These are phyloP conservation scores for Neospermospora avenae DNA, from an alignment of 2,329 filamentous ascomycete genomes.

Conservation along the genomic window DNA sequence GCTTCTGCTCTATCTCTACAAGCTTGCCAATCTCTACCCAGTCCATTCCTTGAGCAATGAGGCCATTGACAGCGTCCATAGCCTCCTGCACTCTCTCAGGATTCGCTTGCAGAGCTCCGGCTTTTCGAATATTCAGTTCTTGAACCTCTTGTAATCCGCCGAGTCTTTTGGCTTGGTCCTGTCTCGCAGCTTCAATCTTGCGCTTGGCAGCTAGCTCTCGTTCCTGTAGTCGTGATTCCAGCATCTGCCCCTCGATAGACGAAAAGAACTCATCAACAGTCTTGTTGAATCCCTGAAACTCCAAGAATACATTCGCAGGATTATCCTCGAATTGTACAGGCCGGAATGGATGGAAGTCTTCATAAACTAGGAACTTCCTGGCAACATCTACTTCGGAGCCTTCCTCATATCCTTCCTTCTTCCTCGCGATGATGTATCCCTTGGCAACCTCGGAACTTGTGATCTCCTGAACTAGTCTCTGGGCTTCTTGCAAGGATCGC, in stretches of 20 bases:
- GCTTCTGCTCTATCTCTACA: constrained; percentile 80
- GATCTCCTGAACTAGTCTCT: constrained; percentile 65
- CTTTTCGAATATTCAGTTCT: constrained; percentile 80
- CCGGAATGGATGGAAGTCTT: constrained; percentile 92
- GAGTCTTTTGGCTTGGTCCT: constrained; percentile 81
- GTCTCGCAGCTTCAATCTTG: constrained; percentile 79
- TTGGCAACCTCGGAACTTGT: constrained; percentile 62
- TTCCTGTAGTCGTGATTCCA: constrained; percentile 80
- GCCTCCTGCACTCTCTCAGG: constrained; percentile 88
- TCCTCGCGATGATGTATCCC: constrained; percentile 85
- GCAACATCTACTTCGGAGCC: constrained; percentile 38
- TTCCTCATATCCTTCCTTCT: constrained; percentile 38
- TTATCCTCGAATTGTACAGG: constrained; percentile 76
- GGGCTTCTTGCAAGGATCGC: constrained; percentile 65
- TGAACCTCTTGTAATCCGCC: constrained; percentile 81
- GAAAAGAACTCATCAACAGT: constrained; percentile 97
- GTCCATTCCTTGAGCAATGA: constrained; percentile 95
- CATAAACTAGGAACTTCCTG: constrained; percentile 62
- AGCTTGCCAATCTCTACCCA: constrained; percentile 89
- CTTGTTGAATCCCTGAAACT: constrained; percentile 83
- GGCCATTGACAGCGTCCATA: constrained; percentile 84
- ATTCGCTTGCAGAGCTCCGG: constrained; percentile 86
- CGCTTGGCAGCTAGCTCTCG: constrained; percentile 76
- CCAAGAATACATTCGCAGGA: constrained; percentile 62
- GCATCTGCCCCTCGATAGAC: constrained; percentile 88